Conservation (phyloP, 2,329 filamentous ascomycete genomes). For the Aureobasidium mangrovei region DNA sequence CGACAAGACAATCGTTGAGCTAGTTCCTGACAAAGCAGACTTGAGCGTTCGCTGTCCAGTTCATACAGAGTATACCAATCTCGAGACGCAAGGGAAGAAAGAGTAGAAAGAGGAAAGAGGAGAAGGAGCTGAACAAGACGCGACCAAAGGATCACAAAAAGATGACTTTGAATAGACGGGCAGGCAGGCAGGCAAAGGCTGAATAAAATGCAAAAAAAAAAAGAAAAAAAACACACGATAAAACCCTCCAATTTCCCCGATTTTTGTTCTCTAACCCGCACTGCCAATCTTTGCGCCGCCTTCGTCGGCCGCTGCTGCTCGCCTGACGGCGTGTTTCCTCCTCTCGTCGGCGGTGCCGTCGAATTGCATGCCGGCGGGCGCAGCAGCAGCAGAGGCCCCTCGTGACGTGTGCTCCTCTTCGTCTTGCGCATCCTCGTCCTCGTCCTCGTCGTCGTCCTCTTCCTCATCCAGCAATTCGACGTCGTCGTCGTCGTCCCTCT, state of each 20-base stretch:
- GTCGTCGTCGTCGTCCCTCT: slow-evolving; percentile 30
- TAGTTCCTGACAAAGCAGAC: too few relatives aligned
- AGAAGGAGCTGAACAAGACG: background rate
- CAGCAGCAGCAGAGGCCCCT: background rate
- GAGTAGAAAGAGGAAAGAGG: background rate
- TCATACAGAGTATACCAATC: background rate
- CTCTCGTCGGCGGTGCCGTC: background rate
- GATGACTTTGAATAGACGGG: background rate
- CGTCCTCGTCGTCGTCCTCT: slow-evolving; percentile 16
- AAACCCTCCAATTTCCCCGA: too few relatives aligned
- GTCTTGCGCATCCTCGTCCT: slow-evolving; percentile 15
- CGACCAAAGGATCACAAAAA: background rate
- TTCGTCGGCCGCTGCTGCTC: slow-evolving; percentile 1
- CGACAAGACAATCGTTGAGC: too few relatives aligned
- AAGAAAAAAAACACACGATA: background rate
- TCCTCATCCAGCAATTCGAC: slow-evolving; percentile 15
- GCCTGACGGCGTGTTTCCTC: background rate
- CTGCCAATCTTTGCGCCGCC: slow-evolving; percentile 9
- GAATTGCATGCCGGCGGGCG: background rate
- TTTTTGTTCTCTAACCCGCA: background rate
- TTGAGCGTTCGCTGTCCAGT: background rate
- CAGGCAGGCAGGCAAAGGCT: background rate
- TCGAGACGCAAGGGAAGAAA: background rate
- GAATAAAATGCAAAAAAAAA: background rate
- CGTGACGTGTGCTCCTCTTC: slow-evolving; percentile 5